Evolutionary conservation across 1,284 basidiomycete species (phyloP), one percentile per base, ranked within the genome.

Genomic region (Sanghuangporus weigelae): DNA sequence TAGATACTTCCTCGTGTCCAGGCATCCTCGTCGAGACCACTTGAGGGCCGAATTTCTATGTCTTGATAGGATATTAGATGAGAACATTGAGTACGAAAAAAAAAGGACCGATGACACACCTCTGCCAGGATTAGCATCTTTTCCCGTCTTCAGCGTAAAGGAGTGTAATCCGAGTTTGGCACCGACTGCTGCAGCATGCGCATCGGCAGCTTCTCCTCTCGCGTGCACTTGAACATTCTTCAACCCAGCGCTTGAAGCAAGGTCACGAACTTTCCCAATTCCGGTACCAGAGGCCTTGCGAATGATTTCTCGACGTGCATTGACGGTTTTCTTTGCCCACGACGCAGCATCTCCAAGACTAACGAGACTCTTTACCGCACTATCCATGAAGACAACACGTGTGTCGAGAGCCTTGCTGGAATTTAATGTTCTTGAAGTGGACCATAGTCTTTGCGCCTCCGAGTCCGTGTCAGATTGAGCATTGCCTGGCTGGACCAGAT

Each of bases 151-250:
- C 69, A 94, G 77, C 1, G 84, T 83, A 71, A 92, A 93, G 62
- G 84, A 82, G 75, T 89, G 93, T 49, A 82, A 70, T 2, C 89
- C 88, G 65, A 94, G 79, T 69, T 90, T 79, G 1, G 92, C 85
- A 3, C 86, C 91, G 59, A 92, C 89, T 42, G 92, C 92, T 63
- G 89, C 85, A 66, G 90, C 88, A 68, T 93, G 90, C 12, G 88
- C 79, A 72, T 93, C 89, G 0, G 44, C 23, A 12, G 12, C 23
- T 40, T 60, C 60, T 31, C 58, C 63, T 1, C 23, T 51, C 7
- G 36, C 55, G 40, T 57, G 46, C 16, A 63, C 54, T 36, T 57
- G 42, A 3, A 66, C 53, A 10, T 26, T 50, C 35, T 60, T 63
- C 44, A 66, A 57, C 2, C 60, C 64, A 14, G 73, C 66, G n/a